Percentiles rank a stretch among this genome's conserved stretches.
Evolutionary conservation across 306 rosid genomes (phyloP).

Genomic region (Lathyrus sativus): DNA sequence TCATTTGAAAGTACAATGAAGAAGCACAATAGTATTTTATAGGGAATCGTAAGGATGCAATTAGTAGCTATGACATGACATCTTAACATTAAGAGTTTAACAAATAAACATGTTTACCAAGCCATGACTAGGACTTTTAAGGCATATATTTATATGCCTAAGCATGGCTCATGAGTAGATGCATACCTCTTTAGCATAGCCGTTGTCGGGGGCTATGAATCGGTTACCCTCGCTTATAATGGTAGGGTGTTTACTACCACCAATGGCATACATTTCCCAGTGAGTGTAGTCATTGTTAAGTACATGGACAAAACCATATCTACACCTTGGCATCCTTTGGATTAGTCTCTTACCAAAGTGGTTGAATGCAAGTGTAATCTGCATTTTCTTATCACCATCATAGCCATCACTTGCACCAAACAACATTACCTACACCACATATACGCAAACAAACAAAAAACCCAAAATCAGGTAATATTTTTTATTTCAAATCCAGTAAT

Average conservation of each 20-base stretch:
- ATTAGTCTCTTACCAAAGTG: conserved; percentile 74
- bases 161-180: not conserved
- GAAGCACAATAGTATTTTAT: not conserved
- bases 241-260: conserved; percentile 79
- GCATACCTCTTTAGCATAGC: conserved; percentile 56
- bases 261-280: conserved; percentile 94
- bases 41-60: not conserved
- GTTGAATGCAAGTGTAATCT: conserved; percentile 83
- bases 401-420: conserved; percentile 71
- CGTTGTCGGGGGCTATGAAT: conserved; percentile 65
- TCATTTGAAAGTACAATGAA: conserved; percentile 1
- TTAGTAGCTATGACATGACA: not conserved
- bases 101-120: not conserved
- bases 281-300: conserved; percentile 86
- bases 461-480: conserved; percentile 4
- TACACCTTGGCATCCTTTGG: conserved; percentile 89
- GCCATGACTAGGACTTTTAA: not conserved
- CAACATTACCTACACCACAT: conserved; percentile 67
- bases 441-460: not conserved
- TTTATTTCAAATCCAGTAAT: conserved; percentile 3
- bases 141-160: not conserved
- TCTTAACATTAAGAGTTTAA: not conserved
- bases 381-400: conserved; percentile 60
- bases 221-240: conserved; percentile 87
- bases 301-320: conserved; percentile 77